These are phyloP conservation scores for Anacardium occidentale DNA, from an alignment of 345 rosid species.

Conservation along the genomic window DNA sequence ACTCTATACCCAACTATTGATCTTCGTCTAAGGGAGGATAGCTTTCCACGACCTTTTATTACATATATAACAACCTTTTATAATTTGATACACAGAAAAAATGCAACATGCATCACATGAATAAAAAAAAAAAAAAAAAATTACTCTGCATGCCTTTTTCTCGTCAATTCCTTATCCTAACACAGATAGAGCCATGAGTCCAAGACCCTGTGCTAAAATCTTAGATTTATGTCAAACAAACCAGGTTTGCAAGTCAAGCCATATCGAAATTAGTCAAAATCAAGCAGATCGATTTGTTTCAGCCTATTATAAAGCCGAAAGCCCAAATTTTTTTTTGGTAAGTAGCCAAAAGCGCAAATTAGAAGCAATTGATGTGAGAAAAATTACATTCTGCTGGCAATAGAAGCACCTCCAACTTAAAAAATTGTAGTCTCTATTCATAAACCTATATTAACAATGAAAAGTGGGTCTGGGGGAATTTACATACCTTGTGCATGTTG, in stretches of 20 bases:
- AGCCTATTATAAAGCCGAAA: background rate
- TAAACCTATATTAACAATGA: background rate
- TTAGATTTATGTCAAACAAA: background rate
- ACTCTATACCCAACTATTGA: background rate
- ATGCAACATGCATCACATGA: background rate
- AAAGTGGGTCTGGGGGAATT: background rate
- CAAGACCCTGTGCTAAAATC: background rate
- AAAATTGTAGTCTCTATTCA: background rate
- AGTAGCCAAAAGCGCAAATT: background rate
- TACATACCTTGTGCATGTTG: conserved; percentile 44
- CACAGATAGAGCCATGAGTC: background rate
- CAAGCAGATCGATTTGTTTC: background rate
- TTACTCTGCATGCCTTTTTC: background rate
- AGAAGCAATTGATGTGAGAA: background rate
- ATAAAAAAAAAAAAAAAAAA: background rate
- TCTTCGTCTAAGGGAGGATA: background rate
- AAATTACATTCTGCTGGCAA: background rate
- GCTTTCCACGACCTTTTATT: background rate
- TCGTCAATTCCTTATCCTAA: background rate
- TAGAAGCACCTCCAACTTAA: background rate
- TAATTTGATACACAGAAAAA: background rate
- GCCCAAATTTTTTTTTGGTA: too few relatives aligned
- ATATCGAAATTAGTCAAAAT: background rate
- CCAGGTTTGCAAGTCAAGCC: background rate
- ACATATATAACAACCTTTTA: background rate